Evolutionary conservation across 208 protist species (phyloP).

Genomic region (Trypanosoma brucei): DNA sequence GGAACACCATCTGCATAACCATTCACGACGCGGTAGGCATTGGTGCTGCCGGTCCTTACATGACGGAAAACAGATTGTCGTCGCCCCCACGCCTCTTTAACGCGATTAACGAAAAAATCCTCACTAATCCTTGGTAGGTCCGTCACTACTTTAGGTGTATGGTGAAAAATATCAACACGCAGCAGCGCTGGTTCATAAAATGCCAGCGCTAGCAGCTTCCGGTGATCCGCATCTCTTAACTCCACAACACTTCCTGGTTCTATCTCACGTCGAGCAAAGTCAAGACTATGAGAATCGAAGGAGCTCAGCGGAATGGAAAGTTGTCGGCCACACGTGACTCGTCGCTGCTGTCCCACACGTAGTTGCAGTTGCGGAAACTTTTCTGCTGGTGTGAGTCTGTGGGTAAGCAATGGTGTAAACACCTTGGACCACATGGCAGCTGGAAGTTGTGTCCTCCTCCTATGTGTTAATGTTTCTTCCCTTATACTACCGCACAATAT

Average conservation of each 20-base stretch:
- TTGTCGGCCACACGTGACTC: conserved; percentile 45
- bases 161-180: conserved; percentile 76
- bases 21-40: conserved; percentile 75
- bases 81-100: conserved; percentile 57
- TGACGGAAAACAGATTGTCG: conserved; percentile 47
- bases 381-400: conserved; percentile 46
- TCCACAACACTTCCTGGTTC: conserved; percentile 61
- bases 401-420: conserved; percentile 48
- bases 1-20: conserved; percentile 74
- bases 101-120: conserved; percentile 67
- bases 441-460: no score
- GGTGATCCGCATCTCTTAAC: conserved; percentile 44
- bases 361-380: conserved; percentile 81
- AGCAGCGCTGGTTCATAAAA: conserved; percentile 69
- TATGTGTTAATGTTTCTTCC: no score
- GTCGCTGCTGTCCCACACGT: conserved; percentile 28
- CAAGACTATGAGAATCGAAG: conserved; percentile 54
- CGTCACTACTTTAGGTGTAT: conserved; percentile 30
- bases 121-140: conserved; percentile 72
- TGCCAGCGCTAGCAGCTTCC: conserved; percentile 56
- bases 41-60: conserved; percentile 29
- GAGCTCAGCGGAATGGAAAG: conserved; percentile 39
- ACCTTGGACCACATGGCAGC: conserved; percentile 64
- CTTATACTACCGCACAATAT: no score
- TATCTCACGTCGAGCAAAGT: conserved; percentile 51